phyloP scores from a whole-genome alignment of 805 yeast genomes.

The Tetrapisispora phaffii region DNA sequence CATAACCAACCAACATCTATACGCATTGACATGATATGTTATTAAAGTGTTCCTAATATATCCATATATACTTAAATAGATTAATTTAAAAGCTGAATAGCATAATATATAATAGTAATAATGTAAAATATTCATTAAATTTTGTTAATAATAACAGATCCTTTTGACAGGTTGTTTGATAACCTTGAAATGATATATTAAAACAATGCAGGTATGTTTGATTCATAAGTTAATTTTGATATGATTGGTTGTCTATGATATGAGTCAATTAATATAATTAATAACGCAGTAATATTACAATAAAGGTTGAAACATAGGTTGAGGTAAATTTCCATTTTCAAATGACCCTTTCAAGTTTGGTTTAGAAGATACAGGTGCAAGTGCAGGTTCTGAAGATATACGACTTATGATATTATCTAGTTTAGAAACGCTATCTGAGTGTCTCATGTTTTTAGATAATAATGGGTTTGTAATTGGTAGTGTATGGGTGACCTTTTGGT shows the following conservation, averaged over 20 bases:
- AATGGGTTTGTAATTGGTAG: background rate
- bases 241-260: background rate
- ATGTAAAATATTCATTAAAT: constrained; percentile 1
- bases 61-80: background rate
- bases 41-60: background rate
- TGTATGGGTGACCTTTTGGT: background rate
- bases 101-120: background rate
- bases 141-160: background rate
- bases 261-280: background rate
- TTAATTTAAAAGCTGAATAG: background rate
- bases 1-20: background rate
- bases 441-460: background rate
- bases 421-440: constrained; percentile 8
- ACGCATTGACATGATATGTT: background rate
- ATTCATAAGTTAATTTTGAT: background rate
- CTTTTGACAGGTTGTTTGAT: background rate
- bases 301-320: constrained; percentile 26
- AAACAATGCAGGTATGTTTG: constrained; percentile 1
- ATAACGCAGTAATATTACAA: constrained; percentile 7
- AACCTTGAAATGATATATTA: background rate
- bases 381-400: constrained; percentile 10
- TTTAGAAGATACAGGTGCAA: background rate
- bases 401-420: constrained; percentile 16
- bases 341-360: constrained; percentile 14
- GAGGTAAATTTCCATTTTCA: constrained; percentile 23